Evolutionary conservation across 2,329 filamentous ascomycete species (phyloP), one percentile per base, ranked within the genome.

Genomic region (Sclerotinia subarctica): DNA sequence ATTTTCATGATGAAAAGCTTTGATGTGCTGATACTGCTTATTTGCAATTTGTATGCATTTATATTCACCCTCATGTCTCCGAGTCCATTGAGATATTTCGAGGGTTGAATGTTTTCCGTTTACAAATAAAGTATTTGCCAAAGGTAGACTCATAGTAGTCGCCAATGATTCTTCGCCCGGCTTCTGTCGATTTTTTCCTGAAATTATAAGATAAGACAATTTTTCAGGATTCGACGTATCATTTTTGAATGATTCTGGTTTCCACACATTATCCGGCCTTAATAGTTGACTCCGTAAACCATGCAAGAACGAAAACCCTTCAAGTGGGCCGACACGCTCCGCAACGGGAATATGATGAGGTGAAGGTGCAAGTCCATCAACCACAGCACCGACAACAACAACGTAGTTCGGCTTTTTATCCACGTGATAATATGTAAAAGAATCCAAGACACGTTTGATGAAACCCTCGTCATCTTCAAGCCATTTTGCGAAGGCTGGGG

Each of bases 101-200:
- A 92, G 78, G 1, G 87, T 90, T 2, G 88, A 88, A 1, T 81
- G 80, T 35, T 81, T 82, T 57, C 88, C 90, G 69, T 89, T 94
- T 51, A 88, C 85, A 75, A 95, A 95, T 8, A 93, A 80, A 0
- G 92, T 96, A 74, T 93, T 92, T 52, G 92, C 89, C 35, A 95
- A 80, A 2, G 91, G 91, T 2, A 94, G 69, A 7, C 83, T 76
- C 53, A 67, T 44, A 4, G 56, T 42, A 24, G 47, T 62, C n/a
- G 29, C 17, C n/a, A 51, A 62, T 51, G 59, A 32, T 19, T 38
- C 5, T 26, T 62, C 59, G 29, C 44, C 11, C 2, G 13, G 29
- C 21, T 51, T 38, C 6, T 13, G 21, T n/a, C 21, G n/a, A 17
- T 32, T 11, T 51, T 59, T 32, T 19, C 64, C 62, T n/a, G 68